Evolutionary conservation across 2,329 filamentous ascomycete genomes (phyloP).

Genomic region (Lasiodiplodia gonubiensis): DNA sequence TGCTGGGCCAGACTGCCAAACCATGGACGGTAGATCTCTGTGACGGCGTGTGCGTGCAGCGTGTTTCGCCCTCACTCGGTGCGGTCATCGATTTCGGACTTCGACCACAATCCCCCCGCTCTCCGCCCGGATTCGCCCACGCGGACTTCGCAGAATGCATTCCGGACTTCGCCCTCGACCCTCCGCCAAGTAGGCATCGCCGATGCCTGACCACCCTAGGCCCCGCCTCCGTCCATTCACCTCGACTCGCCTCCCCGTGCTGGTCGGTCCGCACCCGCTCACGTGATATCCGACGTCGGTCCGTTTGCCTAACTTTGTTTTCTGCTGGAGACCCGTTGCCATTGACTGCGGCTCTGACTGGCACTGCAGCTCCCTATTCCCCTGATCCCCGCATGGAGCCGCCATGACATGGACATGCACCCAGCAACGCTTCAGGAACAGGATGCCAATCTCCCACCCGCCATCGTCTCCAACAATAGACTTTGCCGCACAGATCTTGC

Average conservation of each 20-base stretch:
- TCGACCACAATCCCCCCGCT: constrained; percentile 20
- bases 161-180: constrained; percentile 25
- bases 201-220: not conserved
- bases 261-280: constrained; percentile 4
- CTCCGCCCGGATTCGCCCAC: constrained; percentile 28
- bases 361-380: constrained; percentile 13
- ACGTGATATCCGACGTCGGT: constrained; percentile 9
- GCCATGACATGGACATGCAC: constrained; percentile 21
- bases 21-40: not conserved
- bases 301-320: constrained; percentile 3
- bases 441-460: constrained; percentile 1
- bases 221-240: not conserved
- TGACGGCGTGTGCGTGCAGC: not conserved
- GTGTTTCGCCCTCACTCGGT: not conserved
- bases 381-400: constrained; percentile 25
- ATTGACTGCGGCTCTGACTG: constrained; percentile 24
- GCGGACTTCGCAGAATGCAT: constrained; percentile 28
- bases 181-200: constrained; percentile 10
- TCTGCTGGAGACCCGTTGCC: constrained; percentile 16
- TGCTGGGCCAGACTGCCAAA: not conserved
- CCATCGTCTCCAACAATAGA: not conserved
- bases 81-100: constrained; percentile 25
- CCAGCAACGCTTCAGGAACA: constrained; percentile 26
- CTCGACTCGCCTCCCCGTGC: not conserved
- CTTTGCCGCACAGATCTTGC: not conserved